These are phyloP conservation scores for Myochromella boudieri DNA, from an alignment of 768 basidiomycete genomes.

Conservation along the genomic window DNA sequence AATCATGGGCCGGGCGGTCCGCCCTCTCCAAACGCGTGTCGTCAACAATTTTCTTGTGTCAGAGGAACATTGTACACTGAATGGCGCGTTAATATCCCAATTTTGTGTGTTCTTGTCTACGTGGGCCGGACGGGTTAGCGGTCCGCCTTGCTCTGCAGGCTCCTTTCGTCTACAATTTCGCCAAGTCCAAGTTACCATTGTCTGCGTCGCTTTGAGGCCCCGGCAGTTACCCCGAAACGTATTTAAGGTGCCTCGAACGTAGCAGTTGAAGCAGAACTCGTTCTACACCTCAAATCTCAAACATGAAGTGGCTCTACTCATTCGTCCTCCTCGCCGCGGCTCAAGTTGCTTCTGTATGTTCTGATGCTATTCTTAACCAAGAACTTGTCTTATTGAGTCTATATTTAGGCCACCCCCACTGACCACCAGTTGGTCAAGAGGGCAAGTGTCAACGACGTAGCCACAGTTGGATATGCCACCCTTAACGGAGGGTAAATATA, in stretches of 20 bases:
- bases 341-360: conserved; percentile 27
- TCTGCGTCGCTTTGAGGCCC: not conserved
- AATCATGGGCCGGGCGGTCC: conserved; percentile 15
- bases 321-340: conserved; percentile 30
- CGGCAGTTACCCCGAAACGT: conserved; percentile 11
- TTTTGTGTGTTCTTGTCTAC: not conserved
- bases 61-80: not conserved
- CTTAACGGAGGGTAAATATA: conserved; percentile 28
- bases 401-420: conserved; percentile 7
- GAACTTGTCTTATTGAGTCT: not conserved
- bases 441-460: conserved; percentile 32
- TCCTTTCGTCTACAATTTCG: no score
- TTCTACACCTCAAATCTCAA: conserved; percentile 2
- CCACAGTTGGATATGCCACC: conserved; percentile 35
- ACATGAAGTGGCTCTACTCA: conserved; percentile 35
- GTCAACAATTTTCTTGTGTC: not conserved
- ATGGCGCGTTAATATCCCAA: not conserved
- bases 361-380: not conserved
- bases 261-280: conserved; percentile 1
- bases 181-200: no score
- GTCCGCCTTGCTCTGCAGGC: conserved; percentile 5
- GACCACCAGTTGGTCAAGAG: conserved; percentile 20
- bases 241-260: conserved; percentile 3
- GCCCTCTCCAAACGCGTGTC: not conserved
- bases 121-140: conserved; percentile 12